Evolutionary conservation across 106 monocot species (phyloP), one percentile per base, ranked within the genome.

Genomic region (Alisma plantagoaquatica): DNA sequence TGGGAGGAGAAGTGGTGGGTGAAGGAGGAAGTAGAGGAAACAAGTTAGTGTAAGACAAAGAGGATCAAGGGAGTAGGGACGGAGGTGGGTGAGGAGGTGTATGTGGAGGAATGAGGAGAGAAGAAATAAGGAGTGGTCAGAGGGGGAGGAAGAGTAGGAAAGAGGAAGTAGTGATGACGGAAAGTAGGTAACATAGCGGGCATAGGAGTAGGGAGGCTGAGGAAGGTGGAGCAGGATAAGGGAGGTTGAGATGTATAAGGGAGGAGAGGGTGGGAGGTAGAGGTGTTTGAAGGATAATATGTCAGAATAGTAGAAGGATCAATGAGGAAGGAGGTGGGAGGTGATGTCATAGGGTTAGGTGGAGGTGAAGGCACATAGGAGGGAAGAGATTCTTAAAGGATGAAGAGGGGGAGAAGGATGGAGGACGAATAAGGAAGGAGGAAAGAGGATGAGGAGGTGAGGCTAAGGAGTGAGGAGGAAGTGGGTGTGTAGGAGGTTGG

Each of bases 191-290:
- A 10, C 18, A 19, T 10, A 10, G 18, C 14, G 0, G 22, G 22
- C 10, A 19, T 10, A 20, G 10, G 22, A 20, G 21, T 0, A 1
- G 9, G 49, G 20, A 10, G 7, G 21, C n/a, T n/a, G n/a, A n/a
- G 20, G 17, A 18, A 49, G 11, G 8, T 7, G 49, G 8, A 18
- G 49, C 14, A 18, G 49, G n/a, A n/a, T n/a, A n/a, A n/a, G 35
- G 74, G 70, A 18, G 86, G 77, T 48, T 44, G 29, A 43, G 81
- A 86, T 44, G 74, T 3, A n/a, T 46, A n/a, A n/a, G n/a, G n/a
- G n/a, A n/a, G n/a, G n/a, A n/a, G n/a, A n/a, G n/a, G n/a, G n/a
- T n/a, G n/a, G 57, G 29, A 54, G 54, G 66, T 62, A 58, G 49
- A 78, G 82, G 49, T n/a, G n/a, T n/a, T n/a, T n/a, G n/a, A n/a